phyloP scores from a whole-genome alignment of 2,329 filamentous ascomycete genomes.

The Biscogniauxia mediterranea region DNA sequence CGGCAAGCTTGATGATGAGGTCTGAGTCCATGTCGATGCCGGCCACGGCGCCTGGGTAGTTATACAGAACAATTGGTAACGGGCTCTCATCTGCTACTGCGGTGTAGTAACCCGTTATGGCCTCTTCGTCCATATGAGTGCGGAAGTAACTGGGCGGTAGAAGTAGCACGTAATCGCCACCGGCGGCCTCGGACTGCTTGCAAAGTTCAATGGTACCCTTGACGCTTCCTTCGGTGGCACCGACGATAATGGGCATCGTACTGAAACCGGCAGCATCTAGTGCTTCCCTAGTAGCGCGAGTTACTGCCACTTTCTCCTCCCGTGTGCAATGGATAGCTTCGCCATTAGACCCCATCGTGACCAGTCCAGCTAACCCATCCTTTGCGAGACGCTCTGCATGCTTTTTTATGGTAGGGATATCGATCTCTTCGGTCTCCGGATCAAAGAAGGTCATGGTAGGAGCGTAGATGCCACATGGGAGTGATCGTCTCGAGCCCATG shows the following conservation, averaged over 20 bases:
- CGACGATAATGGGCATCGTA: conserved; percentile 76
- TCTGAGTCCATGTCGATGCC: conserved; percentile 91
- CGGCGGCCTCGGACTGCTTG: conserved; percentile 63
- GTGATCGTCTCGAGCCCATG: conserved; percentile 47
- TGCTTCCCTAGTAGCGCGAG: conserved; percentile 74
- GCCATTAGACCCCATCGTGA: conserved; percentile 87
- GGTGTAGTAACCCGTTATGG: conserved; percentile 71
- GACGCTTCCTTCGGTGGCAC: conserved; percentile 78
- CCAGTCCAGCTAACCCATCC: conserved; percentile 76
- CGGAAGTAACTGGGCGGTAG: conserved; percentile 85
- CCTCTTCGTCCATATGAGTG: conserved; percentile 69
- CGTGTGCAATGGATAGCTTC: conserved; percentile 83
- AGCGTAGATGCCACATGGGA: conserved; percentile 81
- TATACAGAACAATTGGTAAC: conserved; percentile 81
- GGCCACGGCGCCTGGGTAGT: conserved; percentile 83
- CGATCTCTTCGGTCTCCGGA: conserved; percentile 78
- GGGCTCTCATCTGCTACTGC: conserved; percentile 73
- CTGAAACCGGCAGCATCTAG: conserved; percentile 77
- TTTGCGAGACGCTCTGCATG: conserved; percentile 76
- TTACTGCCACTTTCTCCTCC: conserved; percentile 74
- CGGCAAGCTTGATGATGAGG: conserved; percentile 73
- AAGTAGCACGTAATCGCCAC: conserved; percentile 77
- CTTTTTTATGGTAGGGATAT: conserved; percentile 74
- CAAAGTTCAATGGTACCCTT: conserved; percentile 75
- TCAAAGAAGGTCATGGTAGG: conserved; percentile 92